These are phyloP conservation scores for Cladosporium velox DNA, from an alignment of 2,329 filamentous ascomycete genomes.

Conservation along the genomic window DNA sequence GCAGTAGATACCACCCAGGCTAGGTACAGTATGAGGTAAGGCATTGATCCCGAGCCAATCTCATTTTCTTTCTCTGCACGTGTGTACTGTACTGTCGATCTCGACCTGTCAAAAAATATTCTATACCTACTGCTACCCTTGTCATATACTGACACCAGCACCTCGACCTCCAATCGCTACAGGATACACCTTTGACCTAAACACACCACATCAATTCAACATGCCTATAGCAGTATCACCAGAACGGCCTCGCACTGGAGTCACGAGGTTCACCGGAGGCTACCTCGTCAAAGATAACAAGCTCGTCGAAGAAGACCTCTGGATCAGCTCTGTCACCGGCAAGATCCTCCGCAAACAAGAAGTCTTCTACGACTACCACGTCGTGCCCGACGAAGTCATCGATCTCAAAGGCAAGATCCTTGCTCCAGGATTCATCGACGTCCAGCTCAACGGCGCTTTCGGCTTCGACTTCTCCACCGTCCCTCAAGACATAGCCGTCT, in stretches of 20 bases:
- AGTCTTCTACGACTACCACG: slow-evolving; percentile 66
- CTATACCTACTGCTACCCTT: neutral
- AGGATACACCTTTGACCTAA: neutral
- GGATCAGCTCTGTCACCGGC: slow-evolving; percentile 79
- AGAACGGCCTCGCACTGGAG: slow-evolving; percentile 48
- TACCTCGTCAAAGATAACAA: slow-evolving; percentile 68
- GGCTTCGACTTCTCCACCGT: slow-evolving; percentile 89
- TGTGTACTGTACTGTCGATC: neutral
- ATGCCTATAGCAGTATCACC: slow-evolving; percentile 46
- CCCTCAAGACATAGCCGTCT: slow-evolving; percentile 61
- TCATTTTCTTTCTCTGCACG: slow-evolving; percentile 31
- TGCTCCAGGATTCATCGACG: slow-evolving; percentile 83
- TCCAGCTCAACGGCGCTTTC: slow-evolving; percentile 88
- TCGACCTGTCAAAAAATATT: neutral
- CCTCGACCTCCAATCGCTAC: neutral
- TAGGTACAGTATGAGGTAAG: slow-evolving; percentile 2
- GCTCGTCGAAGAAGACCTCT: slow-evolving; percentile 78
- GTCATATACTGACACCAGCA: neutral
- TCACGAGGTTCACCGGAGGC: slow-evolving; percentile 70
- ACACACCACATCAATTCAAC: neutral
- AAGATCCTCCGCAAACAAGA: slow-evolving; percentile 74
- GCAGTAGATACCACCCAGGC: neutral
- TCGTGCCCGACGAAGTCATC: slow-evolving; percentile 71
- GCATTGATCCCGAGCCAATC: neutral
- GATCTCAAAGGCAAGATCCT: slow-evolving; percentile 82